Conservation (phyloP, 768 basidiomycete genomes). For the Phylloporus sp. region DNA sequence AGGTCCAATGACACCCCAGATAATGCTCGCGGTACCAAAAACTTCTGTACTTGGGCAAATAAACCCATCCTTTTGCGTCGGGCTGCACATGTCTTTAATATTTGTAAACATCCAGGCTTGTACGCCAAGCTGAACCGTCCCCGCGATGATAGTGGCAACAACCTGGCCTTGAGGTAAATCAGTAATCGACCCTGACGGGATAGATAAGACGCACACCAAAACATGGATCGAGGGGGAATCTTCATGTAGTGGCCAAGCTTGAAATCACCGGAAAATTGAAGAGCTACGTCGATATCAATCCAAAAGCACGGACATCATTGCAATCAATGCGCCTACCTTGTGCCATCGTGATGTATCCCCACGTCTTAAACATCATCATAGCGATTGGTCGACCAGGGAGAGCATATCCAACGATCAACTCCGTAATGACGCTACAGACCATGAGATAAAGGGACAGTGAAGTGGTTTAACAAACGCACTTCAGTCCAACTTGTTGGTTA, state of each 20-base stretch:
- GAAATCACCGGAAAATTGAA: neutral
- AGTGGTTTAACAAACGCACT: constrained; percentile 5
- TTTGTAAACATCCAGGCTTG: constrained; percentile 58
- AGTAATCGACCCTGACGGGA: neutral
- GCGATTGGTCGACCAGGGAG: constrained; percentile 65
- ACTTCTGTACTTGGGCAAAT: constrained; percentile 68
- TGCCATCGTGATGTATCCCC: constrained; percentile 64
- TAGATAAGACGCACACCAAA: constrained; percentile 38
- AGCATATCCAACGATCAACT: constrained; percentile 53
- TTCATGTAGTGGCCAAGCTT: constrained; percentile 2
- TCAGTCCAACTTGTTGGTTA: constrained; percentile 64
- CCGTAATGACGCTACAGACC: constrained; percentile 48
- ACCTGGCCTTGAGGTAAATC: constrained; percentile 41
- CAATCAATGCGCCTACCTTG: constrained; percentile 26
- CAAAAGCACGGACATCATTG: neutral
- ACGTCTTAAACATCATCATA: constrained; percentile 79
- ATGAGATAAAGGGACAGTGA: neutral
- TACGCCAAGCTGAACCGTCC: constrained; percentile 63
- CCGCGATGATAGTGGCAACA: constrained; percentile 56
- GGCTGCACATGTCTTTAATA: constrained; percentile 33
- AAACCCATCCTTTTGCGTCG: constrained; percentile 45
- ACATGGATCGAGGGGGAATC: constrained; percentile 39
- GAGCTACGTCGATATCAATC: neutral
- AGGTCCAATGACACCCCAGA: constrained; percentile 84
- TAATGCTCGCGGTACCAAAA: constrained; percentile 75